phyloP scores from a whole-genome alignment of 2,329 filamentous ascomycete genomes.

The Colletotrichum caudatum region DNA sequence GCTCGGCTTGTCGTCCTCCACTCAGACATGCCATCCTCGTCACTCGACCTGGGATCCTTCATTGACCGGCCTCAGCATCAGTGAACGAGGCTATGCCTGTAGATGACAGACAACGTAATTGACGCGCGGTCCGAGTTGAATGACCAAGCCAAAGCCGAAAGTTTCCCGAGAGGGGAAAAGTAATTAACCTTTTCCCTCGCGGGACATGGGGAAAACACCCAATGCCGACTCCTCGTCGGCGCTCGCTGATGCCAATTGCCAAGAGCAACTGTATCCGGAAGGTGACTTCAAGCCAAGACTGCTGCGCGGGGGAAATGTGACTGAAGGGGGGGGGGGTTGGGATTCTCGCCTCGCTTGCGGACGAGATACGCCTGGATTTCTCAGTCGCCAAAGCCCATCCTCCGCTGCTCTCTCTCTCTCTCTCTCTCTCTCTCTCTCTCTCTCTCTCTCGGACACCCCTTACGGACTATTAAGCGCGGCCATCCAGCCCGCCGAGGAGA shows the following conservation, averaged over 20 bases:
- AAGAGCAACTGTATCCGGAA: conserved; percentile 27
- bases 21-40: no score
- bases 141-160: not conserved
- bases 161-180: not conserved
- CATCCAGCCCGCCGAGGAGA: not conserved
- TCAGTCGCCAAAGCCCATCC: conserved; percentile 4
- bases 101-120: not conserved
- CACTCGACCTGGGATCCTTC: not conserved
- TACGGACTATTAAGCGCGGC: not conserved
- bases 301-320: conserved; percentile 22
- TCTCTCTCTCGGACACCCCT: not conserved
- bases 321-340: conserved; percentile 11
- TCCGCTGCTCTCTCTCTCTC: no score
- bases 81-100: not conserved
- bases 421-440: no score
- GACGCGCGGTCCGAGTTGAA: no score
- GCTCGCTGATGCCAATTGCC: not conserved
- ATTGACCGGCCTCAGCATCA: not conserved
- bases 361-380: not conserved
- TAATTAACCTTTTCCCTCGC: no score
- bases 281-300: conserved; percentile 34
- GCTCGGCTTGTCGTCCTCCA: not conserved
- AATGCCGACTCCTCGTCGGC: not conserved
- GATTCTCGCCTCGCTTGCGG: conserved; percentile 1
- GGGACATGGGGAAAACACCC: not conserved